Conservation (phyloP, 805 yeast genomes). For the Starmerella geochares region DNA sequence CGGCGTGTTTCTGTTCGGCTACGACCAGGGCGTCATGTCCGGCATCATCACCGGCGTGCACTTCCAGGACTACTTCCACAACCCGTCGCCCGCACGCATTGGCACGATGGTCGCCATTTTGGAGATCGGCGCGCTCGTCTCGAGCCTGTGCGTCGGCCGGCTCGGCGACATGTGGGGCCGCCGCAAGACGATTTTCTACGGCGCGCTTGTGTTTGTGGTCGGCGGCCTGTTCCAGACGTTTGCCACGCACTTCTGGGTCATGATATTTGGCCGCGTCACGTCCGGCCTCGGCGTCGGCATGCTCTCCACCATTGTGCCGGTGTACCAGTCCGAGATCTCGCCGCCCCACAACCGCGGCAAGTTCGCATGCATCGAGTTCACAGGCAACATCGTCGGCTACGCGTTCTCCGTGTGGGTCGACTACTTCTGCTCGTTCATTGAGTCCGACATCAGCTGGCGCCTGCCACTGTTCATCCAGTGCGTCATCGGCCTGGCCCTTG, state of each 20-base stretch:
- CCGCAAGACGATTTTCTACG: conserved; percentile 65
- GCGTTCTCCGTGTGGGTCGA: conserved; percentile 80
- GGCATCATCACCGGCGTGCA: conserved; percentile 69
- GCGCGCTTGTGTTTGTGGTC: conserved; percentile 63
- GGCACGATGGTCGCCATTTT: conserved; percentile 84
- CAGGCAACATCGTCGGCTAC: conserved; percentile 77
- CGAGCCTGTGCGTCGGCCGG: conserved; percentile 68
- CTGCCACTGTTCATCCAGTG: conserved; percentile 69
- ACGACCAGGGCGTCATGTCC: conserved; percentile 83
- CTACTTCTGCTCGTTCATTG: conserved; percentile 58
- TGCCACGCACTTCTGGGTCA: conserved; percentile 42
- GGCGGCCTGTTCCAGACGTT: conserved; percentile 71
- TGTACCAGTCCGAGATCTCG: conserved; percentile 78
- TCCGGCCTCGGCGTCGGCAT: conserved; percentile 84
- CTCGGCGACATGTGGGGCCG: conserved; percentile 73
- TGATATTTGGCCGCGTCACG: conserved; percentile 66
- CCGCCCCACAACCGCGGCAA: conserved; percentile 81
- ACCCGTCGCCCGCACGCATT: conserved; percentile 63
- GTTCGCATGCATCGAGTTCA: conserved; percentile 77
- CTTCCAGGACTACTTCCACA: conserved; percentile 56
- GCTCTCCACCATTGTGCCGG: conserved; percentile 72
- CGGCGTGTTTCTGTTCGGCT: conserved; percentile 60
- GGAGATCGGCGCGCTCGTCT: conserved; percentile 76
- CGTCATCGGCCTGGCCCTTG: conserved; percentile 56
- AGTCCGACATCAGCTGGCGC: conserved; percentile 61